Percentiles rank a stretch among this genome's conserved stretches.
phyloP scores from a whole-genome alignment of 768 basidiomycete genomes.

The Rhizopogon vulgaris region DNA sequence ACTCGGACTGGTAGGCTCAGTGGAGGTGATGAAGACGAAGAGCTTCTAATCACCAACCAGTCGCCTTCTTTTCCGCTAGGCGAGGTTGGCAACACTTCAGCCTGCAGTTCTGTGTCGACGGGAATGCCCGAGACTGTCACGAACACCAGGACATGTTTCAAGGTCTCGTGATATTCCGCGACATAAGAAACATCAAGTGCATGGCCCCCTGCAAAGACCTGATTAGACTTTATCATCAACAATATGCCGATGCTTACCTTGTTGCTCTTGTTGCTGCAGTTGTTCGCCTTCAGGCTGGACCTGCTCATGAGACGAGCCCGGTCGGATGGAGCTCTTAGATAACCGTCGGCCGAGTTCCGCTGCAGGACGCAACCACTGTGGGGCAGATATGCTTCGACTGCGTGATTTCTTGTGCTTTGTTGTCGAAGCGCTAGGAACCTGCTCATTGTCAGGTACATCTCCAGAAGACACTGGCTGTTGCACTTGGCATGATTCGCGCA shows the following conservation, averaged over 20 bases:
- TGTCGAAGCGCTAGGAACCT: slow-evolving; percentile 9
- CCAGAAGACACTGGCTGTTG: not conserved
- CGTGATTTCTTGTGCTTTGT: slow-evolving; percentile 26
- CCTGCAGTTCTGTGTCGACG: slow-evolving; percentile 49
- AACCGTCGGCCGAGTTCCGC: slow-evolving; percentile 2
- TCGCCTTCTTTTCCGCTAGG: slow-evolving; percentile 39
- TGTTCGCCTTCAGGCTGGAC: slow-evolving; percentile 9
- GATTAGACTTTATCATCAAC: not conserved
- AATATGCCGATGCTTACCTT: not conserved
- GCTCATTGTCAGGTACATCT: slow-evolving; percentile 7
- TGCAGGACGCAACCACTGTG: slow-evolving; percentile 47
- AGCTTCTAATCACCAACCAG: slow-evolving; percentile 57
- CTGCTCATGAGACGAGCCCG: slow-evolving; percentile 21
- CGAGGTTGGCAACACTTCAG: slow-evolving; percentile 54
- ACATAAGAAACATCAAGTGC: slow-evolving; percentile 44
- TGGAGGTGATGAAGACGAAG: slow-evolving; percentile 49
- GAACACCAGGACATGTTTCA: slow-evolving; percentile 75
- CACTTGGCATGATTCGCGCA: slow-evolving; percentile 45
- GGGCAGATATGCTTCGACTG: slow-evolving; percentile 52
- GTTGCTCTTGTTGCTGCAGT: not conserved
- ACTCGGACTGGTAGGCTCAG: slow-evolving; percentile 53
- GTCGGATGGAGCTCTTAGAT: slow-evolving; percentile 15
- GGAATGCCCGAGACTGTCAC: slow-evolving; percentile 49
- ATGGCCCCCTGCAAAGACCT: not conserved
- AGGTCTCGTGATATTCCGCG: slow-evolving; percentile 81